These are phyloP conservation scores for Chlorella variabilis DNA, from an alignment of 163 green algal species.

Conservation along the genomic window DNA sequence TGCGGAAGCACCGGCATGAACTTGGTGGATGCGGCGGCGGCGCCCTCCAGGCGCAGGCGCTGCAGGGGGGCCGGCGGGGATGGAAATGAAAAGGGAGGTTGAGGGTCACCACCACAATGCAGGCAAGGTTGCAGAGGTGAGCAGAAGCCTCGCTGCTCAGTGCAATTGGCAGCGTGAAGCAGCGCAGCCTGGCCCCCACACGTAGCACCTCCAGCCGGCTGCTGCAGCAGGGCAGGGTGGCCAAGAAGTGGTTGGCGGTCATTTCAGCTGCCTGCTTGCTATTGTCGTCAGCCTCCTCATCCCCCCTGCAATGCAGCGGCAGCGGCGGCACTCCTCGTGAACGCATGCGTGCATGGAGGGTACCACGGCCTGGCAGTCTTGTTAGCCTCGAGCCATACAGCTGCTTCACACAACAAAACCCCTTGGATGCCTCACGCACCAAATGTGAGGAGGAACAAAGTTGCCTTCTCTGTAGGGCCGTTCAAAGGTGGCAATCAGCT, in stretches of 20 bases:
- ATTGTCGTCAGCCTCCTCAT: conserved; percentile 37
- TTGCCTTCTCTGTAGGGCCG: conserved; percentile 33
- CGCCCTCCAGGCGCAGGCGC: conserved; percentile 1
- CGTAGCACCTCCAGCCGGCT: no score
- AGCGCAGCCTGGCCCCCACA: no score
- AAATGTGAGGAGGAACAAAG: conserved; percentile 36
- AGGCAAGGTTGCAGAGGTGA: no score
- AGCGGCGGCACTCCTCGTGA: not conserved
- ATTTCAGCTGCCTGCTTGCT: conserved; percentile 22
- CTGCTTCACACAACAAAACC: no score
- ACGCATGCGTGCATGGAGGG: no score
- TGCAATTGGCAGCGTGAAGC: no score
- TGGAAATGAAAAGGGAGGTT: no score
- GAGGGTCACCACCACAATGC: no score
- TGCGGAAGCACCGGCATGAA: conserved; percentile 5
- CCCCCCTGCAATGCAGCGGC: conserved; percentile 1
- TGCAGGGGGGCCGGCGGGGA: no score
- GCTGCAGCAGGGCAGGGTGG: not conserved
- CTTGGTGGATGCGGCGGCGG: not conserved
- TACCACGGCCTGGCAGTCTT: no score
- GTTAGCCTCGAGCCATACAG: no score
- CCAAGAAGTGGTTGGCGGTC: conserved; percentile 9
- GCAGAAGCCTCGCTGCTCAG: no score
- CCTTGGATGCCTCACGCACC: not conserved
- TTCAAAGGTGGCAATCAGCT: conserved; percentile 31